Percentiles rank a stretch among this genome's conserved stretches.
phyloP scores from a whole-genome alignment of 352 stramenopile species.

The Globisporangium polare region DNA sequence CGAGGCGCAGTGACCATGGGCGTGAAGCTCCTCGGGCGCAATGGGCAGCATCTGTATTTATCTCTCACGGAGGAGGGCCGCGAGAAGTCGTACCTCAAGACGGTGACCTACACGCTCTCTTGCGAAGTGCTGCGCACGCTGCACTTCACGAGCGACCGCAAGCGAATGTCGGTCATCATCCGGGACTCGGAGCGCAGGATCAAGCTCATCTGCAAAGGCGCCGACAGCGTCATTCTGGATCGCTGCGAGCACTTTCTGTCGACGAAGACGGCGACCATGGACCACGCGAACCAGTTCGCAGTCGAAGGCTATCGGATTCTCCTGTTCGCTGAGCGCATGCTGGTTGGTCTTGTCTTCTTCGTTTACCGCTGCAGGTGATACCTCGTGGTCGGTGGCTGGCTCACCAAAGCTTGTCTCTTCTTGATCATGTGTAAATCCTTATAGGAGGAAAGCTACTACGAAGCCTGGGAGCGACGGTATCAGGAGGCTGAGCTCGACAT shows the following conservation, averaged over 20 bases:
- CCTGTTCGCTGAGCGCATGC: slow-evolving; percentile 66
- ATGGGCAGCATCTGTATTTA: slow-evolving; percentile 47
- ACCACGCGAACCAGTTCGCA: slow-evolving; percentile 81
- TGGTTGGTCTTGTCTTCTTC: slow-evolving; percentile 35
- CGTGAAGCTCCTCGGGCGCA: slow-evolving; percentile 67
- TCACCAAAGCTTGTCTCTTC: background rate
- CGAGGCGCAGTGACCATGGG: slow-evolving; percentile 73
- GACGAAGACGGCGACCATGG: slow-evolving; percentile 46
- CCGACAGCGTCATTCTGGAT: slow-evolving; percentile 74
- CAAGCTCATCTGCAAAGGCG: slow-evolving; percentile 78
- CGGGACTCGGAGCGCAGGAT: slow-evolving; percentile 47
- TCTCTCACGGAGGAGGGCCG: slow-evolving; percentile 55
- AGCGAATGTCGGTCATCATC: slow-evolving; percentile 83
- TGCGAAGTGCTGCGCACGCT: slow-evolving; percentile 74
- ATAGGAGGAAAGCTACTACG: slow-evolving; percentile 68
- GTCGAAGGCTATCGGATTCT: slow-evolving; percentile 84
- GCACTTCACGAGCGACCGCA: slow-evolving; percentile 75
- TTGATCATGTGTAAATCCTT: background rate
- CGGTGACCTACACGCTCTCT: slow-evolving; percentile 51
- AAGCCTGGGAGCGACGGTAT: slow-evolving; percentile 59
- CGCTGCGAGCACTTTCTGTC: slow-evolving; percentile 62
- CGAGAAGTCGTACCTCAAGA: slow-evolving; percentile 58
- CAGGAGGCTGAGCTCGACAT: slow-evolving; percentile 73
- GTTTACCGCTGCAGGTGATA: too few relatives aligned
- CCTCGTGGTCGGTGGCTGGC: too few relatives aligned